These are phyloP conservation scores for Yamadazyma sp. DNA, from an alignment of 1,139 yeast genomes.

Conservation along the genomic window DNA sequence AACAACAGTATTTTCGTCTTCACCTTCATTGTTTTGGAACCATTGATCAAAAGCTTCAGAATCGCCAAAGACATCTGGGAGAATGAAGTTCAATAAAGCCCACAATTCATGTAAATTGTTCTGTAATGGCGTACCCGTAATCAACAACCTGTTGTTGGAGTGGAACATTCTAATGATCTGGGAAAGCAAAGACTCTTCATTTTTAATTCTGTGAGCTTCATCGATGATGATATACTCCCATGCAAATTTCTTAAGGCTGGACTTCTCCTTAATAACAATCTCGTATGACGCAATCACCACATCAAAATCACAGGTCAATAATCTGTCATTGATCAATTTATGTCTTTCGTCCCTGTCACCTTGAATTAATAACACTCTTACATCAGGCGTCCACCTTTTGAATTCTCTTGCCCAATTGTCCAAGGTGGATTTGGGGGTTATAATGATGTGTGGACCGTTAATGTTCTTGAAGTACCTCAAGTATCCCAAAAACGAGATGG, in stretches of 20 bases:
- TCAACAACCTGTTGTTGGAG: constrained; percentile 65
- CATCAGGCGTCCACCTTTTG: constrained; percentile 77
- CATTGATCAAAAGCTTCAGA: constrained; percentile 73
- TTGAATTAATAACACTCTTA: constrained; percentile 63
- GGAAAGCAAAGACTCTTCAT: constrained; percentile 71
- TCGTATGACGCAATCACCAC: constrained; percentile 75
- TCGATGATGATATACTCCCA: constrained; percentile 80
- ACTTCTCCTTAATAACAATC: constrained; percentile 72
- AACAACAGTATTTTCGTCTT: constrained; percentile 56
- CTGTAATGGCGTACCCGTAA: constrained; percentile 82
- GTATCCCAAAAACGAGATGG: constrained; percentile 80
- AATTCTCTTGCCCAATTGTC: constrained; percentile 83
- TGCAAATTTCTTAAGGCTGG: constrained; percentile 59
- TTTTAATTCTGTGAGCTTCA: constrained; percentile 81
- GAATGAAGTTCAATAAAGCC: constrained; percentile 72
- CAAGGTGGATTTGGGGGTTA: constrained; percentile 77
- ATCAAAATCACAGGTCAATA: constrained; percentile 67
- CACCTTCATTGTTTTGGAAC: constrained; percentile 45
- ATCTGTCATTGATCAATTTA: constrained; percentile 47
- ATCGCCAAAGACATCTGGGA: constrained; percentile 79
- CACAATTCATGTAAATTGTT: constrained; percentile 77
- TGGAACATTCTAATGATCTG: constrained; percentile 75
- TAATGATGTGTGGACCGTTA: constrained; percentile 71
- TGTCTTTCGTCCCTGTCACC: constrained; percentile 72
- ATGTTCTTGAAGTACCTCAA: constrained; percentile 59